Conservation (phyloP, 495 filamentous ascomycete genomes). For the Xylaria longipes region DNA sequence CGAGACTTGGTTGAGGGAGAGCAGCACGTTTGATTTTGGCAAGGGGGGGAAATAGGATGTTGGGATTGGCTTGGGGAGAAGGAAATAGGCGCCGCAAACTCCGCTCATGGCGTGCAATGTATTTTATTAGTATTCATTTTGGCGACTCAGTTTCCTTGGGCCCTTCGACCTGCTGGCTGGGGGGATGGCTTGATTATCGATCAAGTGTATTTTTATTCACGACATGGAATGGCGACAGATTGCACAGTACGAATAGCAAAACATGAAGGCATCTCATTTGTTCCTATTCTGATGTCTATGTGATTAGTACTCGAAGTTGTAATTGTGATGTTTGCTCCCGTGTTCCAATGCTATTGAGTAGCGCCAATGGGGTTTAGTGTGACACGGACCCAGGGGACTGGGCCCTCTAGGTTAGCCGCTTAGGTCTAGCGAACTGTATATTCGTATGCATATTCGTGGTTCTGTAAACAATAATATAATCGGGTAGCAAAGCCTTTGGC, state of each 20-base stretch:
- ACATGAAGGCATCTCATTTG: not conserved
- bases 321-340: not conserved
- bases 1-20: constrained; percentile 64
- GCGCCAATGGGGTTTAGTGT: too few species aligned
- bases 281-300: not conserved
- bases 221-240: too few species aligned
- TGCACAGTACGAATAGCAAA: not conserved
- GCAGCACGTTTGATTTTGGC: constrained; percentile 48
- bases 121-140: not conserved
- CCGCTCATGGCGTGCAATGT: not conserved
- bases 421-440: too few species aligned
- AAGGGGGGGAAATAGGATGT: constrained; percentile 1
- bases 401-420: too few species aligned
- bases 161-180: not conserved
- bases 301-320: too few species aligned
- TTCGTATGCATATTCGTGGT: too few species aligned
- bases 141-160: not conserved
- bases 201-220: not conserved
- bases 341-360: not conserved
- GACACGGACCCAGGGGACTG: too few species aligned
- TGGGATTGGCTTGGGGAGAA: not conserved
- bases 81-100: not conserved
- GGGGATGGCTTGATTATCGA: not conserved
- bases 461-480: too few species aligned
- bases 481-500: too few species aligned